Evolutionary conservation across 2,329 filamentous ascomycete species (phyloP), one percentile per base, ranked within the genome.

Genomic region (Alternaria ventricosa): DNA sequence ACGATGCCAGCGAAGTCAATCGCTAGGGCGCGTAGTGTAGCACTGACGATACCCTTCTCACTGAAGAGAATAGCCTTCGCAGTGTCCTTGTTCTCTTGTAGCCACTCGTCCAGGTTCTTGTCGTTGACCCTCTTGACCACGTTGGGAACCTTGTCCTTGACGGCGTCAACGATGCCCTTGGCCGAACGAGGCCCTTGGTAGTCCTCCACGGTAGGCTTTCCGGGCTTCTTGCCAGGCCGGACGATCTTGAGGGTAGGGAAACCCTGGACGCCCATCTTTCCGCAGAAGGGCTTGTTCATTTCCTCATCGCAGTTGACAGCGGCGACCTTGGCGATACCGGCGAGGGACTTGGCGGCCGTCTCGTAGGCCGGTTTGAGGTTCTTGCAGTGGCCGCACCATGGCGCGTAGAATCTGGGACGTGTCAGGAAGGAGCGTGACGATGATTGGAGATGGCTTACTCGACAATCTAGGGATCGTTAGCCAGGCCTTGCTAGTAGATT

Each of bases 181-280:
- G 94, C 92, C 5, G 87, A 91, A 64, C 96, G 89, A 12, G 88
- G 84, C 13, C 96, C 96, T 63, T 96, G 87, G 82, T 99, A 99
- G 78, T 97, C 94, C 79, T 97, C 94, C 8, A 98, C 89, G 4
- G 88, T 86, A 2, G 96, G 95, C 76, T 89, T 91, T 61, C 91
- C 90, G 30, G 87, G 82, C 81, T 94, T 96, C 83, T 93, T 93
- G 68, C 91, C 89, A 0, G 96, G 96, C 22, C 89, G 90, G 57
- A 98, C 89, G 51, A 97, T 95, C 86, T 99, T 99, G 68, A 99
- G 85, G 0, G 96, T 98, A 1, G 96, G 96, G 83, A 97, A 99
- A 62, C 96, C 96, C 82, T 97, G 87, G 6, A 99, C 88, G 59
- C 94, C 95, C 88, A 97, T 92, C 70, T 86, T 82, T 50, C 90